phyloP scores from a whole-genome alignment of 1,284 basidiomycete species.

The Pyrrhoderma lamaoense region DNA sequence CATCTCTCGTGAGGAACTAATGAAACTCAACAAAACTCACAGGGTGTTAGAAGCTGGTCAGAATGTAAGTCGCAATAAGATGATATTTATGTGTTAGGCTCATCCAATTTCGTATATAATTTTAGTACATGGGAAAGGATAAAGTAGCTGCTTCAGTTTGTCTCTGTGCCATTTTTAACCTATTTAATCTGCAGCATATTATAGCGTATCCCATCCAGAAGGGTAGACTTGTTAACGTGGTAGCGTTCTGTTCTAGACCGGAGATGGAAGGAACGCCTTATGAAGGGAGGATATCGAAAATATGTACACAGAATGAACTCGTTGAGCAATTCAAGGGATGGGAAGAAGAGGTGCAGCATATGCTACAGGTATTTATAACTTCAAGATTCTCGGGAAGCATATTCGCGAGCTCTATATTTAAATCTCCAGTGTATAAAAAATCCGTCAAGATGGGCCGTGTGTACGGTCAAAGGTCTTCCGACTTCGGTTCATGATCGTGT shows the following conservation, averaged over 20 bases:
- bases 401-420: not conserved
- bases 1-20: conserved; percentile 31
- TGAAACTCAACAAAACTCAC: conserved; percentile 28
- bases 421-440: conserved; percentile 18
- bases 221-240: conserved; percentile 38
- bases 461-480: conserved; percentile 26
- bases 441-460: conserved; percentile 27
- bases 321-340: conserved; percentile 30
- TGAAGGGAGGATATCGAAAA: conserved; percentile 40
- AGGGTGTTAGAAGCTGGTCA: conserved; percentile 29
- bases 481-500: conserved; percentile 1
- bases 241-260: conserved; percentile 29
- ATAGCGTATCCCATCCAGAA: conserved; percentile 15
- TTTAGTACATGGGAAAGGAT: conserved; percentile 38
- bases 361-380: conserved; percentile 30
- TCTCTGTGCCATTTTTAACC: conserved; percentile 23
- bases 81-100: not conserved
- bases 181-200: conserved; percentile 31
- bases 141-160: conserved; percentile 28
- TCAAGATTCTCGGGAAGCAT: too few relatives aligned
- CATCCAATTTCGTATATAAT: not conserved
- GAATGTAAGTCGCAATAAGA: conserved; percentile 33
- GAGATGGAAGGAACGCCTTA: conserved; percentile 31
- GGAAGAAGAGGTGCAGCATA: conserved; percentile 34
- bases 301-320: conserved; percentile 27